A percentile compares a stretch with the other conserved stretches of the same genome.
Evolutionary conservation across 108 stramenopile genomes (phyloP).

Genomic region (Skeletonema tropicum): DNA sequence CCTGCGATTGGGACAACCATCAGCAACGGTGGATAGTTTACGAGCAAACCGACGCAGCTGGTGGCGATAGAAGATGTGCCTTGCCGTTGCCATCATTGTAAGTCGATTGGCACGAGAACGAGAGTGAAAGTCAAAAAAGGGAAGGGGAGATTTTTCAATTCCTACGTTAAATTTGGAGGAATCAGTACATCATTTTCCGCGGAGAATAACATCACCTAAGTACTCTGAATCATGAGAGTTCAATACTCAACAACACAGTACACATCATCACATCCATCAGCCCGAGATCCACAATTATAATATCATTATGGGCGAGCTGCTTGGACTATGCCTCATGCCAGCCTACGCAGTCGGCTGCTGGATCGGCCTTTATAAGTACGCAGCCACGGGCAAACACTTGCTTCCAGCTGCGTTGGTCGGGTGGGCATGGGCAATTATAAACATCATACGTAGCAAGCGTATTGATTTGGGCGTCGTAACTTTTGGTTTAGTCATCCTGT

Average conservation of each 20-base stretch:
- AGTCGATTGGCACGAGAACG: not conserved
- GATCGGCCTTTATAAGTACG: conserved; percentile 18
- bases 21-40: not conserved
- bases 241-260: no score
- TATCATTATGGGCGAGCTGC: conserved; percentile 33
- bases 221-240: no score
- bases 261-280: no score
- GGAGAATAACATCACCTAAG: no score
- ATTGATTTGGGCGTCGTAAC: conserved; percentile 44
- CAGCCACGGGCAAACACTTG: conserved; percentile 24
- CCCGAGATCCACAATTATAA: not conserved
- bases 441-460: conserved; percentile 22
- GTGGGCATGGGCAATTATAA: conserved; percentile 41
- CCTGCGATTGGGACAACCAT: conserved; percentile 26
- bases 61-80: not conserved
- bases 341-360: conserved; percentile 33
- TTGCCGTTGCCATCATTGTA: not conserved
- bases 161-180: not conserved
- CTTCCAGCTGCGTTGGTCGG: conserved; percentile 26
- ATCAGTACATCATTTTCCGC: not conserved
- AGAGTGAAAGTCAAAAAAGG: no score
- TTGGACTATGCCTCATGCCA: conserved; percentile 40
- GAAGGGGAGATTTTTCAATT: no score
- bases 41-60: not conserved
- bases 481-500: conserved; percentile 31